Percentiles rank a stretch among this genome's conserved stretches.
These are phyloP conservation scores for Cryptococcus hybrid DNA, from an alignment of 1,284 basidiomycete genomes.

Conservation along the genomic window DNA sequence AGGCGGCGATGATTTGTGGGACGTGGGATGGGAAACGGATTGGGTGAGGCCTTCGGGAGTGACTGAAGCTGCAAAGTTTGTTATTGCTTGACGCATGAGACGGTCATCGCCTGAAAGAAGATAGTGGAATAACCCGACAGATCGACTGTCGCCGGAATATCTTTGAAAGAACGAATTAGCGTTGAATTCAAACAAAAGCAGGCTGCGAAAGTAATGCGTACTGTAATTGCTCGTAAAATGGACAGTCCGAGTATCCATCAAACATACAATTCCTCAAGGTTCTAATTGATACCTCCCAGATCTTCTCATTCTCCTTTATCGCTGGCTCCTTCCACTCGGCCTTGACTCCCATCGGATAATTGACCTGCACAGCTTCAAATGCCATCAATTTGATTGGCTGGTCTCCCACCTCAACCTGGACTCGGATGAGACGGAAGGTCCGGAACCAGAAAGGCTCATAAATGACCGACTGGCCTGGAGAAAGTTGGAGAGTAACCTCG, in stretches of 20 bases:
- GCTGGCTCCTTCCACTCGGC: slow-evolving; percentile 19
- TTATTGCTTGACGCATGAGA: slow-evolving; percentile 27
- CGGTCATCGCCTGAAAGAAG: slow-evolving; percentile 29
- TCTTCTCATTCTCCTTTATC: slow-evolving; percentile 14
- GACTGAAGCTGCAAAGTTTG: slow-evolving; percentile 23
- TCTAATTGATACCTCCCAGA: slow-evolving; percentile 27
- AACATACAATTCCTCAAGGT: slow-evolving; percentile 36
- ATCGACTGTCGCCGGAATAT: slow-evolving; percentile 29
- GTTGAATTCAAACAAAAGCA: background rate
- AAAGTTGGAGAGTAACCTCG: slow-evolving; percentile 17
- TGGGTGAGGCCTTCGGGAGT: slow-evolving; percentile 26
- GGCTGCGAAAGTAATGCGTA: slow-evolving; percentile 7
- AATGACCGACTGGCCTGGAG: slow-evolving; percentile 1
- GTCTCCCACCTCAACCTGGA: slow-evolving; percentile 9
- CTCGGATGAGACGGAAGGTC: slow-evolving; percentile 22
- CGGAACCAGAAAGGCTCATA: slow-evolving; percentile 37
- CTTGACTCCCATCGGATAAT: slow-evolving; percentile 28
- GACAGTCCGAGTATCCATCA: slow-evolving; percentile 35
- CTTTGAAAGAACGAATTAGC: slow-evolving; percentile 3
- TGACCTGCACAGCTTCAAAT: slow-evolving; percentile 24
- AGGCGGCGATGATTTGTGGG: slow-evolving; percentile 27
- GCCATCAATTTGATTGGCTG: slow-evolving; percentile 8
- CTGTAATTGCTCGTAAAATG: slow-evolving; percentile 34
- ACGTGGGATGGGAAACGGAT: slow-evolving; percentile 30
- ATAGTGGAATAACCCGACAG: slow-evolving; percentile 30